These are phyloP conservation scores for Exophiala lecanii-corni DNA, from an alignment of 2,329 filamentous ascomycete genomes.

Conservation along the genomic window DNA sequence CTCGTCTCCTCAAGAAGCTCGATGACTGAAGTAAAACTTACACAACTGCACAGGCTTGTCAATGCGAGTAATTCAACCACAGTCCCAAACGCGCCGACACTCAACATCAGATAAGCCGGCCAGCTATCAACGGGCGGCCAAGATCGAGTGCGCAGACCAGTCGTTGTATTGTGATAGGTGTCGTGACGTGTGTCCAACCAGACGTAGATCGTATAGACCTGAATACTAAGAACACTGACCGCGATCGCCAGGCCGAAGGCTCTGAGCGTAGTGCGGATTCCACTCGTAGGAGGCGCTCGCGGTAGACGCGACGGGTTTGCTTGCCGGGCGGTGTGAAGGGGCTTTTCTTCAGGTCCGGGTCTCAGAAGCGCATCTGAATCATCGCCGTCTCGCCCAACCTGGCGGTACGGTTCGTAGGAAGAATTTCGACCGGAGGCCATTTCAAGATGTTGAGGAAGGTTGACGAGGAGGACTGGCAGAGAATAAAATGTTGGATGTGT, in stretches of 20 bases:
- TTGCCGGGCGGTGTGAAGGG: neutral
- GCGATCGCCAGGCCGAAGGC: neutral
- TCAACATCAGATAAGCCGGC: neutral
- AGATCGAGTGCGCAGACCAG: constrained; percentile 1
- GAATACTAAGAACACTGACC: neutral
- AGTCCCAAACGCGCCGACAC: neutral
- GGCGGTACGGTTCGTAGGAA: neutral
- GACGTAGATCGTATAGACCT: neutral
- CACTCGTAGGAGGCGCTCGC: no score
- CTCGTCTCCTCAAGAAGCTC: no score
- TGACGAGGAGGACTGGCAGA: no score
- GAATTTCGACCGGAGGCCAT: neutral
- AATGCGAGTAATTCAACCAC: neutral
- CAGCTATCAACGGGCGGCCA: constrained; percentile 1
- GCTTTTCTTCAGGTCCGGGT: neutral
- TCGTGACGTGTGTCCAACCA: constrained; percentile 1
- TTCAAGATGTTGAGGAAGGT: no score
- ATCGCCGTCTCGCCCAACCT: neutral
- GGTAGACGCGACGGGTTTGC: no score
- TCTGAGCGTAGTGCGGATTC: neutral
- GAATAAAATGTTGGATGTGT: no score
- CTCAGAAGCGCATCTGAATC: no score
- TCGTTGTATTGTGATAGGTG: neutral
- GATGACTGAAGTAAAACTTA: no score
- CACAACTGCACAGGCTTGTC: constrained; percentile 1